Base-by-base conservation (phyloP, 1,284 basidiomycete genomes). In the Cutaneotrichosporon cavernicola region DNA sequence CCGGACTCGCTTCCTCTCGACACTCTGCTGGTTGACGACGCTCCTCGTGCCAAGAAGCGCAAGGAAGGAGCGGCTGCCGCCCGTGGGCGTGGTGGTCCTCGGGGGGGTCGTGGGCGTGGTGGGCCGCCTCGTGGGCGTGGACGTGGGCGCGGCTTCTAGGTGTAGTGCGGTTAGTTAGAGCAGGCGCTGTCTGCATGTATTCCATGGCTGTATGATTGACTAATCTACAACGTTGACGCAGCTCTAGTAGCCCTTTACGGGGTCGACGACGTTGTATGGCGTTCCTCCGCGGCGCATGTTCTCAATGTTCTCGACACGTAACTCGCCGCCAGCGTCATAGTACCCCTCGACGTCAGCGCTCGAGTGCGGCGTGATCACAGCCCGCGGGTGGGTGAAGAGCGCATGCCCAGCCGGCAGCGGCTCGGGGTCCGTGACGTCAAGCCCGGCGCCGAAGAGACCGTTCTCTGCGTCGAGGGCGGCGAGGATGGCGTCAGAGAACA, bases 1-100 rank as follows among this genome's bases (percentile, higher is more conserved):
- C 96, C 97, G 13, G 96, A 99, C 81, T 93, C 95, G 1, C 84
- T 99, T 5, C 97, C 96, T 0, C 84, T 99, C 64, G 96, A 99
- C 81, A 97, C 95, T 6, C 86, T 99, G 10, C 86, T 99, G 7
- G 94, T 99, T 26, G 96, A 99, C 79, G 97, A 99, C 78, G 92
- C 94, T 36, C 96, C 96, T 6, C 96, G 97, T 81, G 93, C 96
- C 18, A 97, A 97, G 78, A 89, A 88, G 73, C 85, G 88, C 72
- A 80, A 77, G 67, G 76, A 76, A 62, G 76, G 70, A 7, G 73
- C 70, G 3, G 72, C 66, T 22, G 55, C 53, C 1, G 76, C 71
- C 5, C 67, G 75, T 46, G 76, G 77, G 21, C 63, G 70, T 32
- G 68, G 75, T 11, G 69, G 65, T 34, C 62, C 68, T 21, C 72